Base-by-base conservation (phyloP, 352 stramenopile species). In the Phytopythium mirpurense region DNA sequence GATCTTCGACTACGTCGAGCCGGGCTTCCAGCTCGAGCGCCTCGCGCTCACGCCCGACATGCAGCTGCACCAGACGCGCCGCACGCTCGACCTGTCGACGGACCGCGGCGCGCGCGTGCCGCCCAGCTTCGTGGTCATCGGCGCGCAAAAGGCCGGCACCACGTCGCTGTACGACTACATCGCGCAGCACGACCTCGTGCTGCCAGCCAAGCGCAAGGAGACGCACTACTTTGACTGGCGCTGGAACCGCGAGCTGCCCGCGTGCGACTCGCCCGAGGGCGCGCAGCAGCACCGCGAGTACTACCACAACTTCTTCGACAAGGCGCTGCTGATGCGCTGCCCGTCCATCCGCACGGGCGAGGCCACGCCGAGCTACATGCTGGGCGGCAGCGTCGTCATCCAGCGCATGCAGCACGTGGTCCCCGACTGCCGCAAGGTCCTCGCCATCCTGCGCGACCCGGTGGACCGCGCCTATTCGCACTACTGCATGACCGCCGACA, bases 181-280 rank as follows among this genome's bases (percentile, higher is more conserved):
- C 31, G 92, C 81, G 44, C 91, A 98, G 68, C 97, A 99, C 68
- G 94, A 98, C 31, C 86, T 98, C 43, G 86, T 98, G 18, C 72
- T 96, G 42, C 67, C 83, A 27, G 87, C 93, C 5, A 90, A 90
- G 70, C 75, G 95, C 43, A 93, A 93, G 55, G 97, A 99, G 80
- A 98, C 97, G 15, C 97, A 99, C 72, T 99, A 97, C 65, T 96
- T 99, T 24, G 96, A 99, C 70, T 99, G 96, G 96, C 81, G 96
- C 37, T 99, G 96, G 94, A 92, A 98, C 62, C 67, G 70, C 24
- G 70, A 76, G 54, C 67, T 95, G 10, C 65, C 76, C 1, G 60
- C 68, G 27, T 63, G 72, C 35, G 70, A 73, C 7, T 81, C 78
- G 15, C 61, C 67, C 5, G 76, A 92, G 24, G 83, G 82, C 34